These are phyloP conservation scores for Aspergillus ustus DNA, from an alignment of 2,329 filamentous ascomycete species.

Conservation along the genomic window DNA sequence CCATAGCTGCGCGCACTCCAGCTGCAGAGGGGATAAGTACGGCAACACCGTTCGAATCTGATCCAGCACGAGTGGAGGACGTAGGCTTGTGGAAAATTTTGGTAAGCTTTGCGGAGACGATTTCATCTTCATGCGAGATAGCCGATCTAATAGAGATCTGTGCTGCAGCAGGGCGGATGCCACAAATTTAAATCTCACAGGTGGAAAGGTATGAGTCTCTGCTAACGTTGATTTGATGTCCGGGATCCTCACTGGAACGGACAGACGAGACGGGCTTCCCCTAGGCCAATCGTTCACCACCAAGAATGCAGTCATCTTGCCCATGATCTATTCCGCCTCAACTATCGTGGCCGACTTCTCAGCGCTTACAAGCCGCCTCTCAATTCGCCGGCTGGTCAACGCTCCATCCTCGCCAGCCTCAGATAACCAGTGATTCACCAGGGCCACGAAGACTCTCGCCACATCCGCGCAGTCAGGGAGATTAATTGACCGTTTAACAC, in stretches of 20 bases:
- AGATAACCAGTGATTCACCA: neutral
- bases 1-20: neutral
- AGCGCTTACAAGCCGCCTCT: neutral
- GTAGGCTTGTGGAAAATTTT: neutral
- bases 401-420: neutral
- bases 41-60: neutral
- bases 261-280: too few relatives aligned
- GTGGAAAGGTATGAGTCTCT: too few relatives aligned
- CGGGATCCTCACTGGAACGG: too few relatives aligned
- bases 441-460: neutral
- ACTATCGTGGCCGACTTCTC: neutral
- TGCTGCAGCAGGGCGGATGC: neutral
- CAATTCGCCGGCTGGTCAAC: neutral
- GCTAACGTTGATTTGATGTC: too few relatives aligned
- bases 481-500: neutral
- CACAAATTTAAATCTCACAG: too few relatives aligned
- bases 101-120: neutral
- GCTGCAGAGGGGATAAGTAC: neutral
- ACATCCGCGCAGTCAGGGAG: neutral
- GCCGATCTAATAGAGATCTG: neutral
- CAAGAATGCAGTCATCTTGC: neutral
- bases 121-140: neutral
- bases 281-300: too few relatives aligned
- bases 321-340: neutral
- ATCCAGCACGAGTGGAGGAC: neutral